Evolutionary conservation across 768 basidiomycete genomes (phyloP).

Genomic region (Naganishia vaughanmartiniae): DNA sequence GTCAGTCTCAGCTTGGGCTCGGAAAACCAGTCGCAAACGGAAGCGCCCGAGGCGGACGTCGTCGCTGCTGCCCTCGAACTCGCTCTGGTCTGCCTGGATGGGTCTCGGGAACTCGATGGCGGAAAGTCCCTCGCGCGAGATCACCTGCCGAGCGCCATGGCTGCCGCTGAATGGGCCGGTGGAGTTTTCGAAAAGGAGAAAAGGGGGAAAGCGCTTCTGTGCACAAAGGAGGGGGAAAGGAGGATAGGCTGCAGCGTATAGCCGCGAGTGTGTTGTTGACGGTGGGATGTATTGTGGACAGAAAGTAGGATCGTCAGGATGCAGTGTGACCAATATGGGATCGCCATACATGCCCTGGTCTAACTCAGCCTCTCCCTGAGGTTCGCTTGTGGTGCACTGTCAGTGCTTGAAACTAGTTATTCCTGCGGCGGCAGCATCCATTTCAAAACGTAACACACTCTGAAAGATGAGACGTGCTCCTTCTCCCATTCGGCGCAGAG

Average conservation of each 20-base stretch:
- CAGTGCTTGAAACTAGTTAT: no score
- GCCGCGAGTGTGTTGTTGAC: constrained; percentile 79
- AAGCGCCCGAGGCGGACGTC: constrained; percentile 66
- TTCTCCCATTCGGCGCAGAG: no score
- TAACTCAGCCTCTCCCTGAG: no score
- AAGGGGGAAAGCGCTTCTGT: constrained; percentile 62
- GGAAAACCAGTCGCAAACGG: constrained; percentile 42
- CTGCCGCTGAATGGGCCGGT: constrained; percentile 75
- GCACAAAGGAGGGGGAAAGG: constrained; percentile 63
- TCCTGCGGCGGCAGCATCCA: no score
- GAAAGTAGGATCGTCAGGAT: constrained; percentile 54
- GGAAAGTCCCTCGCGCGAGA: constrained; percentile 74
- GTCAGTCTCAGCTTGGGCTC: constrained; percentile 29
- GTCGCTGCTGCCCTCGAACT: constrained; percentile 75
- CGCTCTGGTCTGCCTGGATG: constrained; percentile 71
- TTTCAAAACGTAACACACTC: no score
- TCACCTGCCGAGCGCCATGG: constrained; percentile 67
- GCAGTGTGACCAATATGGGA: no score
- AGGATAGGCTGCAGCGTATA: constrained; percentile 62
- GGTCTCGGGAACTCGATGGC: constrained; percentile 69
- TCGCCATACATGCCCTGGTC: no score
- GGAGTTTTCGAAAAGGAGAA: constrained; percentile 66
- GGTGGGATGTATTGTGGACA: constrained; percentile 67
- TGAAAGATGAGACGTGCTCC: no score
- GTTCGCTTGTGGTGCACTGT: no score